Percentiles rank a stretch among this genome's conserved stretches.
These are phyloP conservation scores for Aspergillus hiratsukae DNA, from an alignment of 2,329 filamentous ascomycete species.

Conservation along the genomic window DNA sequence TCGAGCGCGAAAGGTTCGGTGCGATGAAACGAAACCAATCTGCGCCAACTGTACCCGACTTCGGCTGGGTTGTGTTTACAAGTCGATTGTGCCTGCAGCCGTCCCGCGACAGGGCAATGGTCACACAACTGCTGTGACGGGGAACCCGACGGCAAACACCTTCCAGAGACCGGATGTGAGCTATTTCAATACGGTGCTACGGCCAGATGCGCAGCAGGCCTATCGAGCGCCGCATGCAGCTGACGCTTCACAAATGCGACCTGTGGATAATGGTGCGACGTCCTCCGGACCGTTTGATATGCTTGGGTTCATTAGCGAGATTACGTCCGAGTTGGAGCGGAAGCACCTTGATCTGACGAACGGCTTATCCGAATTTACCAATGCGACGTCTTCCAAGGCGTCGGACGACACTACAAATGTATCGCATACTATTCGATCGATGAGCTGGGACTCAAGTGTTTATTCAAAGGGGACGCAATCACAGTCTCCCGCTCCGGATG, in stretches of 20 bases:
- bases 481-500: background rate
- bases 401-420: background rate
- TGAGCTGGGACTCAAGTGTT: background rate
- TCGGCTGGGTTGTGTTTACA: slow-evolving; percentile 28
- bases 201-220: slow-evolving; percentile 20
- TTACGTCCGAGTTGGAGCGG: slow-evolving; percentile 32
- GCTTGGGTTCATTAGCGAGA: slow-evolving; percentile 34
- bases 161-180: slow-evolving; percentile 19
- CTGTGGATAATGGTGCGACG: slow-evolving; percentile 8
- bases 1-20: slow-evolving; percentile 33
- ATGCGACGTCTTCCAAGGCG: slow-evolving; percentile 5
- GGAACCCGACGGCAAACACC: background rate
- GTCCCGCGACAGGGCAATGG: slow-evolving; percentile 2
- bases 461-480: background rate
- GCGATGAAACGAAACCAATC: slow-evolving; percentile 31
- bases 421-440: background rate
- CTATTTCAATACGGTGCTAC: slow-evolving; percentile 27
- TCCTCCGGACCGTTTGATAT: slow-evolving; percentile 28
- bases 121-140: background rate
- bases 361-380: slow-evolving; percentile 13
- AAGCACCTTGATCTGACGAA: slow-evolving; percentile 30
- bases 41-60: slow-evolving; percentile 33
- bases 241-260: background rate
- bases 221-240: background rate
- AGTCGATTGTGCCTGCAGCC: slow-evolving; percentile 17